These are phyloP conservation scores for Penicillium antarcticum DNA, from an alignment of 495 filamentous ascomycete species.

Conservation along the genomic window DNA sequence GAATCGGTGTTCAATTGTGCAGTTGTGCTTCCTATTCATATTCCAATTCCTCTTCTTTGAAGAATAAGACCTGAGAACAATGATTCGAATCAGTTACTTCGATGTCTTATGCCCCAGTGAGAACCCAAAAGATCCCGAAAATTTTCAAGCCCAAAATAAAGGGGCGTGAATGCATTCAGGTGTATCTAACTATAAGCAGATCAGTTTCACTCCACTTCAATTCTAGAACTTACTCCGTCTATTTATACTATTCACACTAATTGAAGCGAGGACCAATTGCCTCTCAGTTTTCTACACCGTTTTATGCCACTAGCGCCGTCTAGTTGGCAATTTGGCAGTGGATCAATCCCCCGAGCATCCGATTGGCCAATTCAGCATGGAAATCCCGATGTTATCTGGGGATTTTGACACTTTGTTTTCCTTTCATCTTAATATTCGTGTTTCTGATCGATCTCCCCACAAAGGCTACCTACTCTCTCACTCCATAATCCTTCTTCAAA, in stretches of 20 bases:
- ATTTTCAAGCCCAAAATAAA: neutral
- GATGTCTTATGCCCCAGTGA: too few species aligned
- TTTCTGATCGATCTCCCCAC: too few species aligned
- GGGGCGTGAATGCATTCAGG: neutral
- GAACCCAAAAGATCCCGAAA: neutral
- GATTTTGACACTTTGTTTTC: too few species aligned
- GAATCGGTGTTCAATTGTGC: neutral
- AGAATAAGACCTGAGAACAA: neutral
- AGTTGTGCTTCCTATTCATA: neutral
- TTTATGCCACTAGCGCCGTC: neutral
- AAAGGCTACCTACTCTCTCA: too few species aligned
- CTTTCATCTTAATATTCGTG: too few species aligned
- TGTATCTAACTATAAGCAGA: neutral
- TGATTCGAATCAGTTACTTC: too few species aligned
- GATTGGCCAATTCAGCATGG: too few species aligned
- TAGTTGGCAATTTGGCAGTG: neutral
- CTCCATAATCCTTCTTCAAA: neutral
- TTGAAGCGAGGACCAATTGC: neutral
- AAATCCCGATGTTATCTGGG: too few species aligned
- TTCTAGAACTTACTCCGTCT: constrained; percentile 5
- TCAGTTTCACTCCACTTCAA: neutral
- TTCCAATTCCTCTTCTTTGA: neutral
- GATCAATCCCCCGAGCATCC: neutral
- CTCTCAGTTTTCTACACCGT: neutral
- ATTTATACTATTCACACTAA: neutral